phyloP scores from a whole-genome alignment of 768 basidiomycete genomes.

The Pleurotus giganteus region DNA sequence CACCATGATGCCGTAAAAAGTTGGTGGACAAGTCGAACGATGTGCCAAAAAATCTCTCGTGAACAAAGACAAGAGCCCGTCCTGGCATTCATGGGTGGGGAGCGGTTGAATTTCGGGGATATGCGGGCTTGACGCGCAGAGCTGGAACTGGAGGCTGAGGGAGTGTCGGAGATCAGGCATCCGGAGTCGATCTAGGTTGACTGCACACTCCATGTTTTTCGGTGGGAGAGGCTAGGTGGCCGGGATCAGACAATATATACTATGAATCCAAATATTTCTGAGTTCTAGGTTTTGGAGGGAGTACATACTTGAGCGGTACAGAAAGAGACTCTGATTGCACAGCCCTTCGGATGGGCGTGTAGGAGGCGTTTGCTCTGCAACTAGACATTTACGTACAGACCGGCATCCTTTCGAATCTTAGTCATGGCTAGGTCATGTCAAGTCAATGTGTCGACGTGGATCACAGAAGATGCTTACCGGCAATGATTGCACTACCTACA shows the following conservation, averaged over 20 bases:
- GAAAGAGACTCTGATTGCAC: neutral
- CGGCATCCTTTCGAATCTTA: constrained; percentile 70
- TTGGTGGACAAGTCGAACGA: too few relatives aligned
- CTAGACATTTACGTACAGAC: constrained; percentile 53
- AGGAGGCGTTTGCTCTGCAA: neutral
- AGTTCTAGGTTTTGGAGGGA: neutral
- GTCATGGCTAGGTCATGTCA: constrained; percentile 71
- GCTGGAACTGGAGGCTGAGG: too few relatives aligned
- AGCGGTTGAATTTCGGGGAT: too few relatives aligned
- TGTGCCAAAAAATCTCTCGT: too few relatives aligned
- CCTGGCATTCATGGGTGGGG: too few relatives aligned
- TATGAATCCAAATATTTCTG: too few relatives aligned
- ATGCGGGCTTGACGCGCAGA: too few relatives aligned
- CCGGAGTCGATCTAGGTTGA: too few relatives aligned
- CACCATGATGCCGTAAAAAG: too few relatives aligned
- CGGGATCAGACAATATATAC: neutral
- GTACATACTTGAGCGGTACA: constrained; percentile 5
- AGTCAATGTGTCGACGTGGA: constrained; percentile 1
- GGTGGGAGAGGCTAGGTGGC: neutral
- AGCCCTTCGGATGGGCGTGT: neutral
- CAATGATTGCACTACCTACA: constrained; percentile 96
- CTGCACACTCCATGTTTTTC: neutral
- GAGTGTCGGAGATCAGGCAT: too few relatives aligned
- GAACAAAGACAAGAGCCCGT: too few relatives aligned
- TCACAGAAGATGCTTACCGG: constrained; percentile 34